Evolutionary conservation across 2,329 filamentous ascomycete species (phyloP).

Genomic region (Curvularia sp.): DNA sequence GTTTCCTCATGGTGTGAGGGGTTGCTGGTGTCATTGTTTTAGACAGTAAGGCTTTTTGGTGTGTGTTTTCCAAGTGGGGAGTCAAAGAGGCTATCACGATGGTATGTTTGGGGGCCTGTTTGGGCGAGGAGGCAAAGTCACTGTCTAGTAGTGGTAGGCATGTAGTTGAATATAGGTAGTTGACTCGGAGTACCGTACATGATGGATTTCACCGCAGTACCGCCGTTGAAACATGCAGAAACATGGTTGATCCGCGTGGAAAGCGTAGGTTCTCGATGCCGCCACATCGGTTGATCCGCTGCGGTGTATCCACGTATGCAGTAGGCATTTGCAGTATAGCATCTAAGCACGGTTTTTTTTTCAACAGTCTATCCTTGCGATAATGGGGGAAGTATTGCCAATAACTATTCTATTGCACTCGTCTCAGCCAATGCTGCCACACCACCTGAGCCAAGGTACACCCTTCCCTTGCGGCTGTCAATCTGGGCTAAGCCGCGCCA

Average conservation of each 20-base stretch:
- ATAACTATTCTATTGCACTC: too few relatives aligned
- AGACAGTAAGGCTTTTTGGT: neutral
- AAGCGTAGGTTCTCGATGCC: constrained; percentile 1
- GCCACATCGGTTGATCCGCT: constrained; percentile 3
- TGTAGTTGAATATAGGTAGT: constrained; percentile 10
- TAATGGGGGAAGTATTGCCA: too few relatives aligned
- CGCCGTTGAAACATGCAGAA: constrained; percentile 15
- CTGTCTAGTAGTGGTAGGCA: constrained; percentile 1
- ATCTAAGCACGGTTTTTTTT: neutral
- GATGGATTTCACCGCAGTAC: neutral
- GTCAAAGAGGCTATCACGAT: neutral
- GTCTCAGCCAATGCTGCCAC: neutral
- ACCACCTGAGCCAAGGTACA: constrained; percentile 13
- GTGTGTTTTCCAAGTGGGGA: neutral
- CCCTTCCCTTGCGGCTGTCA: constrained; percentile 27
- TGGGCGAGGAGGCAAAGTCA: constrained; percentile 22
- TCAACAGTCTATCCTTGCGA: neutral
- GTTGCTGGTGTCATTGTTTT: neutral
- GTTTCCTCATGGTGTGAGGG: constrained; percentile 44
- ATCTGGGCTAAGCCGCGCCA: constrained; percentile 17
- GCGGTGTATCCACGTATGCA: neutral
- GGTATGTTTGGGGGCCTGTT: constrained; percentile 35
- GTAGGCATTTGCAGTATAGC: too few relatives aligned
- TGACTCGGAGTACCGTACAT: too few relatives aligned
- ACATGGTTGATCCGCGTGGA: neutral